Conservation (phyloP, 345 rosid genomes). For the Lepidium africanum region DNA sequence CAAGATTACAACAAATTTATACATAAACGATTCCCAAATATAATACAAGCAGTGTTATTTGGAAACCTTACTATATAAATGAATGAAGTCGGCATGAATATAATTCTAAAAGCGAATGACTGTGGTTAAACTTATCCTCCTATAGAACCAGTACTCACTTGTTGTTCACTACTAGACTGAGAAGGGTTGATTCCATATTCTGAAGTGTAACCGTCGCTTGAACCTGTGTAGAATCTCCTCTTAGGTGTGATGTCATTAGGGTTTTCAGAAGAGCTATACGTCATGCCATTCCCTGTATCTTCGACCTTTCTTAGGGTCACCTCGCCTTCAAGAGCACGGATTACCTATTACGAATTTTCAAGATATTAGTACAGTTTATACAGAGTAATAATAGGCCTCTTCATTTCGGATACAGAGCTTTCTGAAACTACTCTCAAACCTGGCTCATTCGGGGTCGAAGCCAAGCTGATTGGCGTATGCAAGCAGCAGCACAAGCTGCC, state of each 20-base stretch:
- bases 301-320: conserved; percentile 42
- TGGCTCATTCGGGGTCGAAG: conserved; percentile 74
- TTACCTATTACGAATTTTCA: conserved; percentile 32
- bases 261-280: conserved; percentile 37
- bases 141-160: neutral
- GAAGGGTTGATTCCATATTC: conserved; percentile 56
- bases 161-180: conserved; percentile 43
- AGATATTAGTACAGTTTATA: neutral
- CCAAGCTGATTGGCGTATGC: conserved; percentile 62
- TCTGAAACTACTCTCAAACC: conserved; percentile 28
- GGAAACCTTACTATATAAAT: conserved; percentile 4
- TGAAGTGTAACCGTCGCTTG: conserved; percentile 38
- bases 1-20: neutral
- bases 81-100: neutral
- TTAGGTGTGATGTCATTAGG: conserved; percentile 29
- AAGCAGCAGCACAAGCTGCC: conserved; percentile 76
- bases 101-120: neutral
- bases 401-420: neutral
- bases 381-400: neutral
- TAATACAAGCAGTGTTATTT: conserved; percentile 4
- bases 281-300: conserved; percentile 31
- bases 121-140: neutral
- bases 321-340: conserved; percentile 59
- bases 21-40: neutral
- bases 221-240: conserved; percentile 35